phyloP scores from a whole-genome alignment of 116 monocot genomes.

The Thalassia testudinum region DNA sequence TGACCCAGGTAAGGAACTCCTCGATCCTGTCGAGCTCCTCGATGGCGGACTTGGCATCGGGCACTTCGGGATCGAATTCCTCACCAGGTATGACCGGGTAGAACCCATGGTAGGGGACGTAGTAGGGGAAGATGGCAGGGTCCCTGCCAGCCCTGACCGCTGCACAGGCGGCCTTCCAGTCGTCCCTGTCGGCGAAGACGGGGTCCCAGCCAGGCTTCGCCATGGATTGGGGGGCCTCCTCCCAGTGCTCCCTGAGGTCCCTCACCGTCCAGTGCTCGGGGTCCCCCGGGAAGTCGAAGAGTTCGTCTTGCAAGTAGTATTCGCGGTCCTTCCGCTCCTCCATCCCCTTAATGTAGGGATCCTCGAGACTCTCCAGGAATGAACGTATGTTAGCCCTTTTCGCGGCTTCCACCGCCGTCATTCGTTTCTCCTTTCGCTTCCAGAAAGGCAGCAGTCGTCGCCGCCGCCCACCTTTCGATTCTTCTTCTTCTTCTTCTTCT shows the following conservation, averaged over 20 bases:
- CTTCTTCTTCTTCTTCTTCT: too few species aligned
- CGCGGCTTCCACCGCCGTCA: too few species aligned
- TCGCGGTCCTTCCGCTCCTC: slow-evolving; percentile 28
- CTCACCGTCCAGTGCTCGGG: slow-evolving; percentile 66
- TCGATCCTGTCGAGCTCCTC: slow-evolving; percentile 82
- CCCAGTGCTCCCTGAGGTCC: slow-evolving; percentile 66
- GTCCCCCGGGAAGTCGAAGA: slow-evolving; percentile 61
- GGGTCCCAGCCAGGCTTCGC: slow-evolving; percentile 65
- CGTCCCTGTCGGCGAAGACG: slow-evolving; percentile 42
- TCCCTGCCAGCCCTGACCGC: slow-evolving; percentile 24
- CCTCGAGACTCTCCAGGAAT: slow-evolving; percentile 35
- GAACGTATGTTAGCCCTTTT: slow-evolving; percentile 25
- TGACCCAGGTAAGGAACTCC: slow-evolving; percentile 77
- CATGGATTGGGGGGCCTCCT: slow-evolving; percentile 29
- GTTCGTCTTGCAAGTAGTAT: slow-evolving; percentile 35
- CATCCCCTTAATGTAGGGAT: slow-evolving; percentile 9
- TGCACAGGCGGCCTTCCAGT: slow-evolving; percentile 39
- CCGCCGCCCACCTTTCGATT: too few species aligned
- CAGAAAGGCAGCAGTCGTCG: too few species aligned
- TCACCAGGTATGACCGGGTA: slow-evolving; percentile 63
- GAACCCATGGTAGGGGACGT: slow-evolving; percentile 44
- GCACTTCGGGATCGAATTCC: slow-evolving; percentile 46
- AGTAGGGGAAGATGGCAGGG: slow-evolving; percentile 55
- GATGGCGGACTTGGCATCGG: slow-evolving; percentile 53
- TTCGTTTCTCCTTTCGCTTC: too few species aligned